Percentiles rank a stretch among this genome's conserved stretches.
phyloP scores from a whole-genome alignment of 2,329 filamentous ascomycete species.

The Aspergillus fumigatiaffinis region DNA sequence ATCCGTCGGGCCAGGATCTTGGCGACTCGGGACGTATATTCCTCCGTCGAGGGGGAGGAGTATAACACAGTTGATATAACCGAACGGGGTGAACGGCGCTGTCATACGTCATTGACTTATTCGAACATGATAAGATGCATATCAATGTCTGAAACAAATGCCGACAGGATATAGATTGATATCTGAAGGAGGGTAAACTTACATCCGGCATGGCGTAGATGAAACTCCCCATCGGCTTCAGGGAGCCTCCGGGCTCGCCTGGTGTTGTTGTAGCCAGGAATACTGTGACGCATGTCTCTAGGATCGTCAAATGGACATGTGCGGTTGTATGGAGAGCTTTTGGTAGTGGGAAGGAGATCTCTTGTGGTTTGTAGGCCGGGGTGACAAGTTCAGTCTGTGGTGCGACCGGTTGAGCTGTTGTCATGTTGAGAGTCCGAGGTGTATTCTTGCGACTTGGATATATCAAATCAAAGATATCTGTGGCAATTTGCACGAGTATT shows the following conservation, averaged over 20 bases:
- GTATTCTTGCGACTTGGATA: background rate
- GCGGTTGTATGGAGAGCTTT: conserved; percentile 54
- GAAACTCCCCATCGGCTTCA: conserved; percentile 72
- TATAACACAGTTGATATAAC: conserved; percentile 76
- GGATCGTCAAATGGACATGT: conserved; percentile 55
- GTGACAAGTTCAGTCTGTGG: conserved; percentile 17
- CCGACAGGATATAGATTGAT: background rate
- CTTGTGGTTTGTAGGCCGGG: conserved; percentile 41
- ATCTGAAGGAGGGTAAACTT: conserved; percentile 25
- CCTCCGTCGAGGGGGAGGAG: conserved; percentile 66
- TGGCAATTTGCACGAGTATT: background rate
- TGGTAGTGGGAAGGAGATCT: conserved; percentile 57
- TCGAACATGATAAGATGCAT: background rate
- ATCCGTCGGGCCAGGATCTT: conserved; percentile 74
- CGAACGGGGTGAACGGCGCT: conserved; percentile 45
- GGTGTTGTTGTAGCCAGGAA: conserved; percentile 55
- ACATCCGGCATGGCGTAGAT: conserved; percentile 93
- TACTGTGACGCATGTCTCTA: conserved; percentile 50
- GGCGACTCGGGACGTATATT: conserved; percentile 81
- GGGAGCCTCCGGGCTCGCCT: conserved; percentile 36
- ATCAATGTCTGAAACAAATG: background rate
- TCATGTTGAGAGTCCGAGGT: conserved; percentile 7
- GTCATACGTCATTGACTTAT: conserved; percentile 9
- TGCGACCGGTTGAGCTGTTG: conserved; percentile 7
- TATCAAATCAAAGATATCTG: background rate